Evolutionary conservation across 345 rosid species (phyloP), one percentile per base, ranked within the genome.

Genomic region (Eucalyptus regnans): DNA sequence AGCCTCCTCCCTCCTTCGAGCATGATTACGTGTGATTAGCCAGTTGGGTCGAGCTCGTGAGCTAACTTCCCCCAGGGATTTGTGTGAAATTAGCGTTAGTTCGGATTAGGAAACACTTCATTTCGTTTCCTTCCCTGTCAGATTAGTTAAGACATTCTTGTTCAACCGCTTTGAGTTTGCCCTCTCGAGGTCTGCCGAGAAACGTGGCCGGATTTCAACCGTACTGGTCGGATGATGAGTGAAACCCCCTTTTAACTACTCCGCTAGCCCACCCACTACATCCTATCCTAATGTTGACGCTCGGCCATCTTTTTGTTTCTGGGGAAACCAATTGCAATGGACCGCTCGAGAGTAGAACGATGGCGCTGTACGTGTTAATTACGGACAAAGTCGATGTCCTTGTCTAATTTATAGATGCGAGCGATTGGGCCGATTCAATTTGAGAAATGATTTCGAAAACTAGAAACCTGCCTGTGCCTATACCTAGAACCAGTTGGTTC

Each of bases 351-450:
- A 71, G 27, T 9, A 71, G 7, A 33, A 71, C 18, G 81, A 71
- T 52, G 43, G 81, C 2, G 25, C 13, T 18, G 46, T 37, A 2
- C 12, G 12, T 9, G 12, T 37, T 71, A 16, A 71, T 37, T 41
- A 41, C 0, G 27, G 25, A 18, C 46, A 37, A 37, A 0, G 43
- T 71, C 46, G 5, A 43, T 20, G 27, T 71, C 81, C 25, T 17
- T 6, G 12, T 33, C 25, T 71, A 33, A 71, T 71, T 37, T 9
- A 17, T 8, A 5, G 12, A 20, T 1, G 25, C 1, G 48, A 37
- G 83, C 14, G 23, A 6, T 23, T 12, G 0, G 0, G 27, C 27
- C 15, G 15, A 0, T 6, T 37, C 46, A 12, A 76, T 11, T 22
- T 0, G 2, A 18, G 12, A 76, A 41, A 13, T 7, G 27, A 20